phyloP scores from a whole-genome alignment of 1,284 basidiomycete species.

The Malassezia vespertilionis region DNA sequence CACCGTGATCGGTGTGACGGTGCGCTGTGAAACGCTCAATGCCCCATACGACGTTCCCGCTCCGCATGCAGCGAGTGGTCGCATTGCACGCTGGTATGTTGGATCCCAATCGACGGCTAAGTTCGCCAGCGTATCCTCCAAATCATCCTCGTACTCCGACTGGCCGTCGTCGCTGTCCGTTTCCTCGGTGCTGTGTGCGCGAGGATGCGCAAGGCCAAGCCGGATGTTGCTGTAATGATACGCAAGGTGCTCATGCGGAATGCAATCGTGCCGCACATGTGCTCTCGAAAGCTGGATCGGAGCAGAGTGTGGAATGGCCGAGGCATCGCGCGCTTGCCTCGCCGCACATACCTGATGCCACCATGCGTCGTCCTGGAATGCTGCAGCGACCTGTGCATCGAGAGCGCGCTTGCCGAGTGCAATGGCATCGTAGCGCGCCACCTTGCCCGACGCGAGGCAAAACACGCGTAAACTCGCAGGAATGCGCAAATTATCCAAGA shows the following conservation, averaged over 20 bases:
- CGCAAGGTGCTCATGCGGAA: constrained; percentile 42
- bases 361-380: constrained; percentile 40
- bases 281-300: constrained; percentile 16
- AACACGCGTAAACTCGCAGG: constrained; percentile 43
- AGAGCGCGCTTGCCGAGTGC: constrained; percentile 31
- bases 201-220: constrained; percentile 42
- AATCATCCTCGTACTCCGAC: constrained; percentile 22
- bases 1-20: constrained; percentile 27
- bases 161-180: constrained; percentile 28
- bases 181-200: constrained; percentile 23
- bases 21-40: constrained; percentile 31
- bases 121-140: constrained; percentile 26
- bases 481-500: constrained; percentile 45
- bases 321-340: constrained; percentile 32
- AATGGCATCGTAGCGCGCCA: constrained; percentile 39
- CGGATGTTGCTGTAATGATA: constrained; percentile 44
- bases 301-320: constrained; percentile 26
- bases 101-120: constrained; percentile 23
- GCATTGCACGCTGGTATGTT: constrained; percentile 4
- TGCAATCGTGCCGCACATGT: constrained; percentile 30
- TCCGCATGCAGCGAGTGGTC: not conserved
- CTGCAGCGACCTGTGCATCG: constrained; percentile 22
- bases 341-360: constrained; percentile 40
- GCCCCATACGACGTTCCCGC: constrained; percentile 22
- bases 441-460: constrained; percentile 29